Conservation (phyloP, 2,329 filamentous ascomycete genomes). For the Beauveria sp. region DNA sequence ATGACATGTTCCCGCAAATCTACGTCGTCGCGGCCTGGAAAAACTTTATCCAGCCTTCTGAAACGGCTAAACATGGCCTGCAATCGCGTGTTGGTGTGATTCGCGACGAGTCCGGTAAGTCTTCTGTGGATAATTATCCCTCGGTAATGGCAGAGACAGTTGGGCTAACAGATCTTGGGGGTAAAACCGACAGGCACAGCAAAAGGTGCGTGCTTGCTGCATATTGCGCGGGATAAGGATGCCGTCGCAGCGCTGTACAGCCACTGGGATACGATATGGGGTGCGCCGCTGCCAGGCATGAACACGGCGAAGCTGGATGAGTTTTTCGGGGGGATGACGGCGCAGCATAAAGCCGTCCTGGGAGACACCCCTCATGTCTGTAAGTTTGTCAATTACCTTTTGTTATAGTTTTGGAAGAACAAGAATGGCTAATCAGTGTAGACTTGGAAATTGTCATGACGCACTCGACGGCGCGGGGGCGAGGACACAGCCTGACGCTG, state of each 20-base stretch:
- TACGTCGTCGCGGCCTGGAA: background rate
- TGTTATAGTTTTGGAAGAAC: no score
- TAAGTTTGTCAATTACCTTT: background rate
- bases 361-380: conserved; percentile 14
- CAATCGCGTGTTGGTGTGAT: background rate
- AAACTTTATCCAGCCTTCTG: background rate
- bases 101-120: background rate
- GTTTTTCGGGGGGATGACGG: conserved; percentile 15
- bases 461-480: conserved; percentile 13
- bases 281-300: conserved; percentile 10
- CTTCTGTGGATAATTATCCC: no score
- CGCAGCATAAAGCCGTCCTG: conserved; percentile 15
- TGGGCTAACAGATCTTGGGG: no score
- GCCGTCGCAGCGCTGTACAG: conserved; percentile 11
- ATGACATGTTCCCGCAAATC: background rate
- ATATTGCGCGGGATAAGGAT: conserved; percentile 10
- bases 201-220: background rate
- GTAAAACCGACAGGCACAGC: background rate
- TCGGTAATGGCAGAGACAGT: no score
- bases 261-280: background rate
- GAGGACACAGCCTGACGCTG: conserved; percentile 14
- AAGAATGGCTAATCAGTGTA: background rate
- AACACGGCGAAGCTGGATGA: conserved; percentile 11
- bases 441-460: conserved; percentile 16
- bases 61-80: background rate